Evolutionary conservation across 2,329 filamentous ascomycete species (phyloP).

Genomic region (Sclerotinia borealis): DNA sequence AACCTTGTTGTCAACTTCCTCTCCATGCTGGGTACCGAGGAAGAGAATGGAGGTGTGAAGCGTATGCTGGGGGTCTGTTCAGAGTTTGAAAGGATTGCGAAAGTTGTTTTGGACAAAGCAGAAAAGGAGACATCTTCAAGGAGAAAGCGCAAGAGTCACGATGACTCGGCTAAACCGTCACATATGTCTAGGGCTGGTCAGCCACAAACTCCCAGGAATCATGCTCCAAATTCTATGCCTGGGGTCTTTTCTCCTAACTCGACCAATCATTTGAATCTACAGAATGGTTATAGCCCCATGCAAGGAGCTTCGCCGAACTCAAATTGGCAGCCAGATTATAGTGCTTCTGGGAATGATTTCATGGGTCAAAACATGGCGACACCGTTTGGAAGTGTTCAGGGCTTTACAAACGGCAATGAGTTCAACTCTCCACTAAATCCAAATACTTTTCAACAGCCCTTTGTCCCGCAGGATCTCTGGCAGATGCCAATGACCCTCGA

Average conservation of each 20-base stretch:
- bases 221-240: slow-evolving; percentile 21
- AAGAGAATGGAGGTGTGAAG: slow-evolving; percentile 82
- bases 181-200: slow-evolving; percentile 12
- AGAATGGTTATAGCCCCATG: slow-evolving; percentile 27
- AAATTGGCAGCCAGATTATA: slow-evolving; percentile 23
- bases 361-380: slow-evolving; percentile 25
- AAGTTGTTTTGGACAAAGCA: slow-evolving; percentile 81
- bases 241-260: slow-evolving; percentile 26
- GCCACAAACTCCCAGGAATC: slow-evolving; percentile 26
- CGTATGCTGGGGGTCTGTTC: slow-evolving; percentile 90
- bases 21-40: slow-evolving; percentile 80
- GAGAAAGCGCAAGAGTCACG: slow-evolving; percentile 76
- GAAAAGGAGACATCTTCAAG: slow-evolving; percentile 66
- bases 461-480: slow-evolving; percentile 90
- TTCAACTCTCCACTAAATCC: slow-evolving; percentile 30
- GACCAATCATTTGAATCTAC: slow-evolving; percentile 23
- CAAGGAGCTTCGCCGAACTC: slow-evolving; percentile 21
- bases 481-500: slow-evolving; percentile 94
- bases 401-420: slow-evolving; percentile 27
- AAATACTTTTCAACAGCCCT: slow-evolving; percentile 67
- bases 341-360: slow-evolving; percentile 21
- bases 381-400: slow-evolving; percentile 27
- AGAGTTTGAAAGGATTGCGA: slow-evolving; percentile 95
- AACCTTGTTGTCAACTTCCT: slow-evolving; percentile 88
- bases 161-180: slow-evolving; percentile 33